phyloP scores from a whole-genome alignment of 495 filamentous ascomycete genomes.

The Saxophila tyrrhenica region DNA sequence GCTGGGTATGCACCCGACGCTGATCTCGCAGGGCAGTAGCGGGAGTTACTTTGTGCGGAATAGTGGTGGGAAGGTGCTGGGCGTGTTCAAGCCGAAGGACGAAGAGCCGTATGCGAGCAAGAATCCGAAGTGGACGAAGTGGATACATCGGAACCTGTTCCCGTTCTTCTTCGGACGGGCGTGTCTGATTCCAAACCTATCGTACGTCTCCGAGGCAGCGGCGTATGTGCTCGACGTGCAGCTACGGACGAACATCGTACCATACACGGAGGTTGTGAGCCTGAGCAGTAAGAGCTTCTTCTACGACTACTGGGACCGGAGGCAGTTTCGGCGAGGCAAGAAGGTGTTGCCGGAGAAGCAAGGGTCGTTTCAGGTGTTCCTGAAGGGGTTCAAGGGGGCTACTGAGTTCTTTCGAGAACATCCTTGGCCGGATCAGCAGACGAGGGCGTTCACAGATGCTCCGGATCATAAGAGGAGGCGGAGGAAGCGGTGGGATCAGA shows the following conservation, averaged over 20 bases:
- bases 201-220: conserved; percentile 95
- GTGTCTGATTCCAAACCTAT: conserved; percentile 97
- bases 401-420: conserved; percentile 90
- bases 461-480: conserved; percentile 45
- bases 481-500: conserved; percentile 70
- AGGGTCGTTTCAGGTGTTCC: conserved; percentile 93
- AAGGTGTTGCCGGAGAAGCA: conserved; percentile 84
- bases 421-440: conserved; percentile 93
- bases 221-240: conserved; percentile 90
- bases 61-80: conserved; percentile 81
- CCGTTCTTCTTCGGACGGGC: conserved; percentile 94
- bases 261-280: conserved; percentile 89
- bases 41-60: conserved; percentile 97
- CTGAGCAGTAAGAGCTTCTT: conserved; percentile 95
- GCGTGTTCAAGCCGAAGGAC: conserved; percentile 98
- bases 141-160: conserved; percentile 53
- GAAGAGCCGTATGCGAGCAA: conserved; percentile 77
- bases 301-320: conserved; percentile 93
- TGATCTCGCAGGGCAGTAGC: conserved; percentile 94
- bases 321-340: conserved; percentile 73
- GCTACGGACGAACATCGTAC: conserved; percentile 81
- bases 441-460: conserved; percentile 60
- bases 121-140: conserved; percentile 37
- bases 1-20: conserved; percentile 80
- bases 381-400: conserved; percentile 93